Base-by-base conservation (phyloP, 352 stramenopile species). In the Globisporangium solare region DNA sequence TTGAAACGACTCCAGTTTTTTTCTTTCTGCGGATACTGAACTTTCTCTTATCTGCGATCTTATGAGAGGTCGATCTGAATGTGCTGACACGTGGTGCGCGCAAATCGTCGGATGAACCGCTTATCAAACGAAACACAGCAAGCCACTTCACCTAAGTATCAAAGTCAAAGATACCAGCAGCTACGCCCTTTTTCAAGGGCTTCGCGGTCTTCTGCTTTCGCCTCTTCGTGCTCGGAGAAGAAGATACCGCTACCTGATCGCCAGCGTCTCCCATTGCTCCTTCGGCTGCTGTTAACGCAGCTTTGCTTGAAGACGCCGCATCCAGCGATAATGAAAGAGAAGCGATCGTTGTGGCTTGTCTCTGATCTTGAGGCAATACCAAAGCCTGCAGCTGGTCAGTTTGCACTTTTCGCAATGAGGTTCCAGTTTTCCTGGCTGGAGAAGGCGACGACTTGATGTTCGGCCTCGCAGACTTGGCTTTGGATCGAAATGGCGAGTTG, bases 151-250 rank as follows among this genome's bases (percentile, higher is more conserved):
- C 11, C 56, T 43, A 43, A 43, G 39, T 50, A 20, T 61, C 54
- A n/a, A 54, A 56, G 15, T 60, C 54, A 18, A 60, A 60, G 18
- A 60, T 48, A 40, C 32, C 18, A 15, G 54, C 20, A 6, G 54
- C 32, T 8, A 35, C 42, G 5, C 18, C 39, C 39, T 43, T n/a
- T 43, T 43, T 15, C 39, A 43, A n/a, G 0, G 39, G 39, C 39
- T 43, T 43, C 4, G 10, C 39, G 39, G 39, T n/a, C 17, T 43
- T 43, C 17, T 15, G 12, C 39, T 43, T 43, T n/a, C 39, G 39
- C 39, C 5, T 43, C 13, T 43, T 15, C 17, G 39, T n/a, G 39
- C 5, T 43, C 18, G 12, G 2, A 43, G 18, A 43, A n/a, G 10
- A 43, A 15, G 39, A 18, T n/a, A 43, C 39, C 12, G 39, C 39